Evolutionary conservation across 768 basidiomycete genomes (phyloP).

Genomic region (Trametopsis cervina): DNA sequence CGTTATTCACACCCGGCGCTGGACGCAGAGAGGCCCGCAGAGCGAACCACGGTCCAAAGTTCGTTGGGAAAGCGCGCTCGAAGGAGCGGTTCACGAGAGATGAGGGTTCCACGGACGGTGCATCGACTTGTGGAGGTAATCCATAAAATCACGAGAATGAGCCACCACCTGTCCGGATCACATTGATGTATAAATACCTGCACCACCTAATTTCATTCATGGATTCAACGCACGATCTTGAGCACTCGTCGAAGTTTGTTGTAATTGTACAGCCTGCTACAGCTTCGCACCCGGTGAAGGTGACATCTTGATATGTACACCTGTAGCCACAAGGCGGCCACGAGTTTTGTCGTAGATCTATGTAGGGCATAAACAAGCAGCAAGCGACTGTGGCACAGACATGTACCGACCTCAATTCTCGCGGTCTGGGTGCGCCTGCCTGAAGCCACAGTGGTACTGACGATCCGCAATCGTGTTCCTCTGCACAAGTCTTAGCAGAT

Average conservation of each 20-base stretch:
- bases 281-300: slow-evolving; percentile 13
- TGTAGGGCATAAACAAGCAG: neutral
- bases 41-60: neutral
- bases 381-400: neutral
- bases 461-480: slow-evolving; percentile 1
- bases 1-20: slow-evolving; percentile 10
- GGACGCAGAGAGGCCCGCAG: neutral
- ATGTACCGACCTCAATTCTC: slow-evolving; percentile 5
- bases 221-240: too few relatives aligned
- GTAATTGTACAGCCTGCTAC: neutral
- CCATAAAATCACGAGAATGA: slow-evolving; percentile 10
- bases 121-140: slow-evolving; percentile 10
- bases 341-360: slow-evolving; percentile 4
- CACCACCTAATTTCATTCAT: too few relatives aligned
- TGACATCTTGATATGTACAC: slow-evolving; percentile 17
- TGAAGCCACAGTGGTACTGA: neutral
- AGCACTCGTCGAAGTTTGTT: neutral
- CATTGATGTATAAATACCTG: too few relatives aligned
- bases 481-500: slow-evolving; percentile 1
- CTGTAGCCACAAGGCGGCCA: slow-evolving; percentile 15
- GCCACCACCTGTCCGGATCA: too few relatives aligned
- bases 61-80: neutral
- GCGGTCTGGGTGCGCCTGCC: slow-evolving; percentile 3
- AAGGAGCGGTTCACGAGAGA: neutral
- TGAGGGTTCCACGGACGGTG: neutral